Evolutionary conservation across 306 rosid genomes (phyloP).

Genomic region (Inga laurina): DNA sequence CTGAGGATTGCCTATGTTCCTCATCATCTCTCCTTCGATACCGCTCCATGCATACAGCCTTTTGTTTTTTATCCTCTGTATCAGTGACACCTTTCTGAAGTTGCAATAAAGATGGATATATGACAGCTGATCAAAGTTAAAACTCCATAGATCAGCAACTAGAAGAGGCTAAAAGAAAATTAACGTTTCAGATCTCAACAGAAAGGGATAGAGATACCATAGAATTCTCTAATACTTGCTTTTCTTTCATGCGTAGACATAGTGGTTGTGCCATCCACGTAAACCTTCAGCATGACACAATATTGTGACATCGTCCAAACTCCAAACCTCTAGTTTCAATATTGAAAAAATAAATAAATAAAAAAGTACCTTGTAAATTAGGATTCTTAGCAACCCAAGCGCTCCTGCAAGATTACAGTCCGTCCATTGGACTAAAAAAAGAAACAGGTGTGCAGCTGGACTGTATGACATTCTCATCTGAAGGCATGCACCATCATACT

Average conservation of each 20-base stretch:
- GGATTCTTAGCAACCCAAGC: constrained; percentile 85
- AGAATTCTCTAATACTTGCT: constrained; percentile 93
- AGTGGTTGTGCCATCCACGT: constrained; percentile 96
- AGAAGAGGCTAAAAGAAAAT: constrained; percentile 16
- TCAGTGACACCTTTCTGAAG: constrained; percentile 86
- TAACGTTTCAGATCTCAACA: background rate
- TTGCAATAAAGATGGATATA: constrained; percentile 90
- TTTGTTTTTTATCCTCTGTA: constrained; percentile 85
- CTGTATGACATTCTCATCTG: constrained; percentile 99
- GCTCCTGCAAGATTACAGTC: constrained; percentile 95
- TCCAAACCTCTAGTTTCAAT: constrained; percentile 28
- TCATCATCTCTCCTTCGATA: constrained; percentile 75
- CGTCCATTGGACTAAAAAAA: constrained; percentile 93
- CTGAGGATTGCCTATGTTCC: constrained; percentile 52
- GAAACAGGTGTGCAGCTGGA: constrained; percentile 92
- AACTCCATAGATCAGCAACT: constrained; percentile 35
- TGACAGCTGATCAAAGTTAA: constrained; percentile 61
- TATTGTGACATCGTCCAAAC: constrained; percentile 28
- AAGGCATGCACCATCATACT: constrained; percentile 94
- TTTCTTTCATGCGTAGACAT: constrained; percentile 94
- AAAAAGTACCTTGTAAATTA: constrained; percentile 82
- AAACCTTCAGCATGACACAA: constrained; percentile 59
- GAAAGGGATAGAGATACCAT: constrained; percentile 54
- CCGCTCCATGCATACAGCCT: constrained; percentile 83
- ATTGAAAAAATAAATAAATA: constrained; percentile 15